A percentile compares a stretch with the other conserved stretches of the same genome.
Evolutionary conservation across 1,284 basidiomycete genomes (phyloP).

Genomic region (Ustilago crameri): DNA sequence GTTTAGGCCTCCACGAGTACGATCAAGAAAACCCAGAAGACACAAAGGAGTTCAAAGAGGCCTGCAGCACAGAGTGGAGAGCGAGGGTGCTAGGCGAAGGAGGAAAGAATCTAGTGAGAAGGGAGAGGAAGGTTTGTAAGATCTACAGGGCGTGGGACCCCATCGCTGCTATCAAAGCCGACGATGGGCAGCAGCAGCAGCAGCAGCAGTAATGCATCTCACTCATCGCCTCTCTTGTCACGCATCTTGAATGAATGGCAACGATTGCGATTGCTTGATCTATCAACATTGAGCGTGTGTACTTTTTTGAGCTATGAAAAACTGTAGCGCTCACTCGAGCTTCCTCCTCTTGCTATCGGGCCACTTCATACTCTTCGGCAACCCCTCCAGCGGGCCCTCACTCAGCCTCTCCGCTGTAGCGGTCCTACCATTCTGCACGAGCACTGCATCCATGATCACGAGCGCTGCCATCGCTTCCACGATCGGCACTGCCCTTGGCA

Average conservation of each 20-base stretch:
- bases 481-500: conserved; percentile 93
- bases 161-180: conserved; percentile 24
- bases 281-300: no score
- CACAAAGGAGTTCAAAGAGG: conserved; percentile 38
- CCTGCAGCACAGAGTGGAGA: conserved; percentile 45
- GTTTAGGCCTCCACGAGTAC: conserved; percentile 52
- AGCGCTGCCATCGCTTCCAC: conserved; percentile 98
- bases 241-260: no score
- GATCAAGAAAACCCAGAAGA: conserved; percentile 13
- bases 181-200: background rate
- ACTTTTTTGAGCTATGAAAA: no score
- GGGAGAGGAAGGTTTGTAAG: conserved; percentile 51
- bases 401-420: conserved; percentile 39
- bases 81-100: conserved; percentile 21
- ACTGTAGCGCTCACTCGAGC: no score
- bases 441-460: conserved; percentile 83
- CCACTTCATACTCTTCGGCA: conserved; percentile 64
- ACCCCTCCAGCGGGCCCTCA: conserved; percentile 32
- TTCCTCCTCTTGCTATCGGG: conserved; percentile 30
- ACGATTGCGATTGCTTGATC: no score
- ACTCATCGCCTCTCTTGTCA: no score
- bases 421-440: conserved; percentile 59
- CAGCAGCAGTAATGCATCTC: background rate
- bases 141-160: conserved; percentile 59
- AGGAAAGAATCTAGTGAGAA: conserved; percentile 18